phyloP scores from a whole-genome alignment of 495 filamentous ascomycete species.

The Staphylotrichum tortipilum region DNA sequence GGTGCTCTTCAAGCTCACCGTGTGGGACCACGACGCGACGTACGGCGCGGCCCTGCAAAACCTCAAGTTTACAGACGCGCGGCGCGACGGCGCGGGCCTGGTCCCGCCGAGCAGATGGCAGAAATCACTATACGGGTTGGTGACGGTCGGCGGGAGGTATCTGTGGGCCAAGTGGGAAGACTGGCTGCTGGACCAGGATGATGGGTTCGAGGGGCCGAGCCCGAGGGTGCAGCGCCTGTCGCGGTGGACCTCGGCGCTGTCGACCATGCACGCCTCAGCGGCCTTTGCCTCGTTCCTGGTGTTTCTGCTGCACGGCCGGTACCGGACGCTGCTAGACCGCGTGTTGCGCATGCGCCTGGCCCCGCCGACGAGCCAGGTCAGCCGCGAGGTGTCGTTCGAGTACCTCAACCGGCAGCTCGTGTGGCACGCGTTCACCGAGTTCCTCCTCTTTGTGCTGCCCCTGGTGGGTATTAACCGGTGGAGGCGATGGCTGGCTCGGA shows the following conservation, averaged over 20 bases:
- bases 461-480: constrained; percentile 89
- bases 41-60: constrained; percentile 93
- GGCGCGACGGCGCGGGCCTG: constrained; percentile 52
- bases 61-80: constrained; percentile 78
- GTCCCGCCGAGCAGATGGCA: constrained; percentile 62
- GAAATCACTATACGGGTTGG: constrained; percentile 71
- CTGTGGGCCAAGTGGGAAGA: constrained; percentile 84
- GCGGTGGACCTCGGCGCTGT: constrained; percentile 57
- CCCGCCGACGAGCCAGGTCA: constrained; percentile 70
- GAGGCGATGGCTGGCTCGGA: constrained; percentile 78
- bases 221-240: constrained; percentile 50
- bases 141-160: constrained; percentile 84
- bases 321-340: constrained; percentile 84
- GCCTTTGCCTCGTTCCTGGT: constrained; percentile 79
- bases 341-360: constrained; percentile 77
- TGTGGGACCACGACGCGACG: constrained; percentile 92
- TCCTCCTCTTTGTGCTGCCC: constrained; percentile 88
- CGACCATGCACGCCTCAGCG: constrained; percentile 66
- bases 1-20: constrained; percentile 83
- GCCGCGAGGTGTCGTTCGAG: constrained; percentile 88
- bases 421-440: constrained; percentile 98
- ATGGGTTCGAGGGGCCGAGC: constrained; percentile 53
- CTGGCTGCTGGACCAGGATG: constrained; percentile 67
- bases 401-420: constrained; percentile 96
- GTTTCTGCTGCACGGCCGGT: constrained; percentile 82